A percentile compares a stretch with the other conserved stretches of the same genome.
Evolutionary conservation across 306 rosid species (phyloP).

Genomic region (Quercus robur): DNA sequence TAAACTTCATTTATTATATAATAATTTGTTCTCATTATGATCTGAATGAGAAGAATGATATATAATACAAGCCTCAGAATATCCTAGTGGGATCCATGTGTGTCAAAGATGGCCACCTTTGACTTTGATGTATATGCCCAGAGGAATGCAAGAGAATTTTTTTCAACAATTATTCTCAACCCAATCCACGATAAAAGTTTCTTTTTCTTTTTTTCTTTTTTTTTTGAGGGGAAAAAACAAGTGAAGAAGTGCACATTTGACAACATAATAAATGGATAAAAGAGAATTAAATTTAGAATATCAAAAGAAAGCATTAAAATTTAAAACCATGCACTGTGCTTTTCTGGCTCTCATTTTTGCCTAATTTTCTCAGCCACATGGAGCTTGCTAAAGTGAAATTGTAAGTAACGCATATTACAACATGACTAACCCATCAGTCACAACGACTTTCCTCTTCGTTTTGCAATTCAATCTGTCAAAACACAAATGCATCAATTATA

Average conservation of each 20-base stretch:
- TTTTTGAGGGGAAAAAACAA: too few relatives aligned
- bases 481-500: conserved; percentile 15
- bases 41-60: neutral
- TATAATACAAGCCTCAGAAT: neutral
- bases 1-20: neutral
- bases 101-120: neutral
- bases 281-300: neutral
- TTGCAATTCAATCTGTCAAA: conserved; percentile 69
- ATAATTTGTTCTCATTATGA: neutral
- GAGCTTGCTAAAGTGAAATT: neutral
- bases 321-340: conserved; percentile 12
- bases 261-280: neutral
- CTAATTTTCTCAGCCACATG: neutral
- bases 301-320: conserved; percentile 4
- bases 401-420: conserved; percentile 2
- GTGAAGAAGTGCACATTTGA: neutral
- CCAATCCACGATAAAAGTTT: neutral
- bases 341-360: conserved; percentile 2
- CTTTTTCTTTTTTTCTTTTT: neutral
- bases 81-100: neutral
- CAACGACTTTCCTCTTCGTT: conserved; percentile 74
- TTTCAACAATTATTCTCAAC: neutral
- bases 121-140: neutral
- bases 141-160: neutral
- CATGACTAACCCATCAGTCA: conserved; percentile 77